Conservation (phyloP, 2,329 filamentous ascomycete species). For the Colletotrichum viniferum region DNA sequence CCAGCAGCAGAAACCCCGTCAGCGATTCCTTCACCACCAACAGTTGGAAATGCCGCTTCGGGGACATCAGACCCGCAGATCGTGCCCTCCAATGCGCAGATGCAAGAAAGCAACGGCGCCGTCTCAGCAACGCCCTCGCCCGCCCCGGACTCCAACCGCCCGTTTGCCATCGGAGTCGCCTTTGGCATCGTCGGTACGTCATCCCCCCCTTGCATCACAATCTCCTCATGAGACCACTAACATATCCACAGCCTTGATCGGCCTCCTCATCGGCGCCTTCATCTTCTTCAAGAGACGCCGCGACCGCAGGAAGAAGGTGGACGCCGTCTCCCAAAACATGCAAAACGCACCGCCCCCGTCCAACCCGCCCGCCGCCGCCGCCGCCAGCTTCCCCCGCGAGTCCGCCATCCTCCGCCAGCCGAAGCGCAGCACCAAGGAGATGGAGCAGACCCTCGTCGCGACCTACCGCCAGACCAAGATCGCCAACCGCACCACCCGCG, state of each 20-base stretch:
- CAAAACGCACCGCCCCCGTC: background rate
- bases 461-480: constrained; percentile 4
- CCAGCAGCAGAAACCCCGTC: background rate
- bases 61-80: background rate
- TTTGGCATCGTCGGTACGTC: constrained; percentile 4
- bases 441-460: constrained; percentile 2
- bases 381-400: background rate
- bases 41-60: constrained; percentile 1
- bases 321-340: constrained; percentile 6
- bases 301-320: constrained; percentile 11
- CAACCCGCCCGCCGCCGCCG: background rate
- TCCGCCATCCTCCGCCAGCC: background rate
- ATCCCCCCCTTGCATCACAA: rapidly evolving
- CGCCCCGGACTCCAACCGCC: background rate
- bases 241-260: background rate
- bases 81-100: background rate
- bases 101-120: background rate
- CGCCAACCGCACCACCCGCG: constrained; percentile 4
- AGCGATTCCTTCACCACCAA: background rate
- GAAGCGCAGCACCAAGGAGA: background rate
- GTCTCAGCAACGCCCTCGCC: background rate
- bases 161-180: background rate
- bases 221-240: rapidly evolving
- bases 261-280: background rate
- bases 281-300: background rate